phyloP scores from a whole-genome alignment of 1,284 basidiomycete species.

The Ganoderma leucocontextum region DNA sequence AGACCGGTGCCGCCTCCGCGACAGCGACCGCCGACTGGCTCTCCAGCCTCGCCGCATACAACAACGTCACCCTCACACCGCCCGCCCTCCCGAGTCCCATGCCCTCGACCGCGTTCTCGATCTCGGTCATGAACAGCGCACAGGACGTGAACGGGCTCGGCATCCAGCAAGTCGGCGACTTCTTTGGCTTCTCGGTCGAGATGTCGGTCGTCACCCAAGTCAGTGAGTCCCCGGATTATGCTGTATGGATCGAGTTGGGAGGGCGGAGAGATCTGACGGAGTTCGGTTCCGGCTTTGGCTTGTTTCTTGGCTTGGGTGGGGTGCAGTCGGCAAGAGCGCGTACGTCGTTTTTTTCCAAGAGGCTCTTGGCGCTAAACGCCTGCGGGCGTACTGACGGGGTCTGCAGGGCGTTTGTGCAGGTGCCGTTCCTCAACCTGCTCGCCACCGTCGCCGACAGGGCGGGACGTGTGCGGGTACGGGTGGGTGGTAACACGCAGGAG shows the following conservation, averaged over 20 bases:
- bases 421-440: conserved; percentile 81
- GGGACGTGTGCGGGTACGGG: conserved; percentile 65
- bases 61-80: conserved; percentile 33
- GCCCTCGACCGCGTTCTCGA: conserved; percentile 35
- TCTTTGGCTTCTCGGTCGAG: conserved; percentile 78
- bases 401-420: conserved; percentile 58
- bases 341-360: conserved; percentile 11
- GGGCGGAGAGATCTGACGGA: conserved; percentile 6
- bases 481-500: conserved; percentile 83
- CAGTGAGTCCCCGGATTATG: conserved; percentile 51
- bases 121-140: conserved; percentile 36
- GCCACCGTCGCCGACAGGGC: conserved; percentile 66
- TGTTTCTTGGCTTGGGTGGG: conserved; percentile 51
- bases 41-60: conserved; percentile 34
- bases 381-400: not conserved
- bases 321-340: conserved; percentile 52
- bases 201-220: conserved; percentile 74
- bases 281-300: conserved; percentile 13
- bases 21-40: conserved; percentile 25
- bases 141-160: conserved; percentile 48
- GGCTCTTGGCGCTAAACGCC: not conserved
- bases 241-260: not conserved
- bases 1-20: conserved; percentile 18
- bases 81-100: conserved; percentile 31
- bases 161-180: conserved; percentile 65